Percentiles rank a stretch among this genome's conserved stretches.
These are phyloP conservation scores for Cardamine resedifolia DNA, from an alignment of 345 rosid species.

Conservation along the genomic window DNA sequence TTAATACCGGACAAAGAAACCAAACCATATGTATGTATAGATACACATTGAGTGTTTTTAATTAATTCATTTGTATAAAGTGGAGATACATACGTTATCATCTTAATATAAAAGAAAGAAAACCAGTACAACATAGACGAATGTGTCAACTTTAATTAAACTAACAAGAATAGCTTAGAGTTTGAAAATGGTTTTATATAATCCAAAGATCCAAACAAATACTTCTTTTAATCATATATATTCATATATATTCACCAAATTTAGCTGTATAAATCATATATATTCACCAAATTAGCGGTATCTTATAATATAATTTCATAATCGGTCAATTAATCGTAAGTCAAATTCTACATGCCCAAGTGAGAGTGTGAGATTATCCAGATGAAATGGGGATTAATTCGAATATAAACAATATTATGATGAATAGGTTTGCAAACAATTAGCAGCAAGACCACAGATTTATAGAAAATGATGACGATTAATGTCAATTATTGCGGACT, in stretches of 20 bases:
- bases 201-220: neutral
- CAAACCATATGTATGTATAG: neutral
- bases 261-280: too few relatives aligned
- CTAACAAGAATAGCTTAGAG: neutral
- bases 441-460: neutral
- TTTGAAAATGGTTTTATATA: neutral
- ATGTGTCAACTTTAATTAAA: slow-evolving; percentile 6
- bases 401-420: neutral
- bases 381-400: neutral
- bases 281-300: neutral
- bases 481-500: neutral
- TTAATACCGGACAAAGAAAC: too few relatives aligned
- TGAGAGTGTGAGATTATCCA: slow-evolving; percentile 3
- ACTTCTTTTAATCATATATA: neutral
- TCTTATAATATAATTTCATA: neutral
- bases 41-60: neutral
- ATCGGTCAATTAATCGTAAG: neutral
- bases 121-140: neutral
- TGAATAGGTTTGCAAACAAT: neutral
- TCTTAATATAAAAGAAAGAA: neutral
- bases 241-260: too few relatives aligned
- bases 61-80: neutral
- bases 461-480: neutral
- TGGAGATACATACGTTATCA: slow-evolving; percentile 20
- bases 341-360: neutral